Evolutionary conservation across 2,329 filamentous ascomycete species (phyloP), one percentile per base, ranked within the genome.

Genomic region (Plenodomus lindquistii): DNA sequence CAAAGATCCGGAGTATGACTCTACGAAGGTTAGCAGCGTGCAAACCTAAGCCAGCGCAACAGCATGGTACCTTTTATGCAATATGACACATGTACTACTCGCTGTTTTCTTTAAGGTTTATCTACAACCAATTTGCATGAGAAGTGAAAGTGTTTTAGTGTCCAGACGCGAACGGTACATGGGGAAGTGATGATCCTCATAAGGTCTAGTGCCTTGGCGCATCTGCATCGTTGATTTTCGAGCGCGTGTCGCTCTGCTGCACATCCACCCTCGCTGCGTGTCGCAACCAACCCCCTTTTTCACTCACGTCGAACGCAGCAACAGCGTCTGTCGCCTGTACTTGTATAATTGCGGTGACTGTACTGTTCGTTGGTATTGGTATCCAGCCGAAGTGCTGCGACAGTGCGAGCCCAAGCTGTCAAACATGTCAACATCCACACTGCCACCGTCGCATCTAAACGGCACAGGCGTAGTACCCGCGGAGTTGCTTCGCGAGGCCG

Each of bases 401-500:
- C 51, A 57, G 49, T 46, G 56, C 54, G 47, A 55, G 57, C 53
- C 52, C 55, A 46, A 54, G 56, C 57, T 37, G 35, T 37, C 50
- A 59, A 54, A 51, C 41, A 71, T 70, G 67, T 66, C 67, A 54
- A 65, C 65, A 45, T 47, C 60, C 45, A 54, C 59, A 48, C 54
- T 62, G 54, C 51, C 60, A 49, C 55, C 62, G 52, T 55, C 60
- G 55, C 58, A 60, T 50, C 40, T 66, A 42, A 70, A 73, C 60
- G 64, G 70, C 54, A 59, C 55, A 59, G 58, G 59, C 55, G 63
- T 59, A 57, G 74, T 60, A 69, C 76, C 46, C 69, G 53, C 59
- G 48, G 66, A 69, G 57, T 52, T 57, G 46, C 66, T 55, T 60
- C 68, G 78, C 53, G 77, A 79, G 52, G 79, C 65, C 59, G 69